Conservation (phyloP, 2,329 filamentous ascomycete genomes). For the Ilyonectria robusta region DNA sequence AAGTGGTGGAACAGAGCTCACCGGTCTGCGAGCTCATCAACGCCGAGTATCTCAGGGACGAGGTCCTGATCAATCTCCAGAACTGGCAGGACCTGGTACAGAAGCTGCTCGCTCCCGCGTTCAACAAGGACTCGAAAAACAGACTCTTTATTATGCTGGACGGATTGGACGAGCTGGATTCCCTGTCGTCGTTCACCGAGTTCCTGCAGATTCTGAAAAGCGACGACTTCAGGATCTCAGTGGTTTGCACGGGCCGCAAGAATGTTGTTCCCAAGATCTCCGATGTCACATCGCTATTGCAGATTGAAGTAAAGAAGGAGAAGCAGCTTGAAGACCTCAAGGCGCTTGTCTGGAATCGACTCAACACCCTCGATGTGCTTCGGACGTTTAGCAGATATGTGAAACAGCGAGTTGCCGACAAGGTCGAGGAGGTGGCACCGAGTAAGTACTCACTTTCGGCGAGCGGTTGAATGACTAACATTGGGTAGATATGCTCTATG, state of each 20-base stretch:
- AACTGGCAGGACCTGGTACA: conserved; percentile 39
- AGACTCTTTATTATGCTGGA: conserved; percentile 50
- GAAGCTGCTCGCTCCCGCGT: conserved; percentile 44
- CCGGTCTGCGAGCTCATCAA: conserved; percentile 50
- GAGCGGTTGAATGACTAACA: background rate
- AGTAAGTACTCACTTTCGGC: conserved; percentile 41
- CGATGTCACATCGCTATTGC: conserved; percentile 14
- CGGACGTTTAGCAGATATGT: conserved; percentile 48
- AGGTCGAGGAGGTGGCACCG: conserved; percentile 48
- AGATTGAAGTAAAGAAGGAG: conserved; percentile 43
- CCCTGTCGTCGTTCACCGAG: conserved; percentile 32
- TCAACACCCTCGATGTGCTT: conserved; percentile 45
- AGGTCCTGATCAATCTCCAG: conserved; percentile 27
- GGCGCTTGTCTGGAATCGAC: conserved; percentile 44
- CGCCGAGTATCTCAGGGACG: conserved; percentile 45
- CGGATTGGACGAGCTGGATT: conserved; percentile 50
- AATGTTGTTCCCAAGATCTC: conserved; percentile 25
- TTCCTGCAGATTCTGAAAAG: conserved; percentile 45
- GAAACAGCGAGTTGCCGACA: conserved; percentile 49
- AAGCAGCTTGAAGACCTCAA: conserved; percentile 49
- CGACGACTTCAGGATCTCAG: conserved; percentile 42
- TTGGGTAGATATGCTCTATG: conserved; percentile 52
- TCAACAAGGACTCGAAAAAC: conserved; percentile 38
- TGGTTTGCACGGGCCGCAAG: conserved; percentile 46
- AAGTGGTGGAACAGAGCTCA: conserved; percentile 49